Percentiles rank a stretch among this genome's conserved stretches.
Evolutionary conservation across 176 grass and related monocot species (phyloP).

Genomic region (Raddia distichophylla): DNA sequence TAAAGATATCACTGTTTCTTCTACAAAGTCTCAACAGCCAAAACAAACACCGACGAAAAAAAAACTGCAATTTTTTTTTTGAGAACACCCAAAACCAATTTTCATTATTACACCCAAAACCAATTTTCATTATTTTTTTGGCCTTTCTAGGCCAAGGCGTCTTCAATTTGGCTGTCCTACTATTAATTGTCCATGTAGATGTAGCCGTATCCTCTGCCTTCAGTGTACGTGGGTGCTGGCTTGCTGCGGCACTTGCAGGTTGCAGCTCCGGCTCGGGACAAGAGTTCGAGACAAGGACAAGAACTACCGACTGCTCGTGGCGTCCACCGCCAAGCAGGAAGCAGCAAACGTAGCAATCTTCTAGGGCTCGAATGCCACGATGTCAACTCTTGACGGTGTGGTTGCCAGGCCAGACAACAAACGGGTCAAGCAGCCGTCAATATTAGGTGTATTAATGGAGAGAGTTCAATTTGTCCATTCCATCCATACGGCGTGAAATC

Average conservation of each 20-base stretch:
- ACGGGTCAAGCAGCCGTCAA: background rate
- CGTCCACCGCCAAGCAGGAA: background rate
- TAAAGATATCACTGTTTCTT: too few species aligned
- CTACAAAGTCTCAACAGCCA: too few species aligned
- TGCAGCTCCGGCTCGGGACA: background rate
- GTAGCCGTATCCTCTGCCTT: too few species aligned
- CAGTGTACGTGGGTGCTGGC: too few species aligned
- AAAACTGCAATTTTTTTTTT: too few species aligned
- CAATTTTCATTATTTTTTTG: too few species aligned
- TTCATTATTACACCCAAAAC: too few species aligned
- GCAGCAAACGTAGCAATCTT: background rate
- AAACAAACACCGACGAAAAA: too few species aligned
- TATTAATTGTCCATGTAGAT: background rate
- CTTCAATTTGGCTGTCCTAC: background rate
- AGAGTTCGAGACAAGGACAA: too few species aligned
- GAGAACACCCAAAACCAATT: too few species aligned
- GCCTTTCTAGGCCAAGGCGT: too few species aligned
- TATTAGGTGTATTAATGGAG: background rate
- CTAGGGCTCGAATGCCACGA: background rate
- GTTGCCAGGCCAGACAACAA: background rate
- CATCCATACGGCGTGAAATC: background rate
- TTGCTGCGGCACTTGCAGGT: too few species aligned
- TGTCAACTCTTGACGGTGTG: background rate
- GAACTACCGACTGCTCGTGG: background rate
- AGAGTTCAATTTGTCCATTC: background rate